phyloP scores from a whole-genome alignment of 1,284 basidiomycete species.

The Pascua sp. region DNA sequence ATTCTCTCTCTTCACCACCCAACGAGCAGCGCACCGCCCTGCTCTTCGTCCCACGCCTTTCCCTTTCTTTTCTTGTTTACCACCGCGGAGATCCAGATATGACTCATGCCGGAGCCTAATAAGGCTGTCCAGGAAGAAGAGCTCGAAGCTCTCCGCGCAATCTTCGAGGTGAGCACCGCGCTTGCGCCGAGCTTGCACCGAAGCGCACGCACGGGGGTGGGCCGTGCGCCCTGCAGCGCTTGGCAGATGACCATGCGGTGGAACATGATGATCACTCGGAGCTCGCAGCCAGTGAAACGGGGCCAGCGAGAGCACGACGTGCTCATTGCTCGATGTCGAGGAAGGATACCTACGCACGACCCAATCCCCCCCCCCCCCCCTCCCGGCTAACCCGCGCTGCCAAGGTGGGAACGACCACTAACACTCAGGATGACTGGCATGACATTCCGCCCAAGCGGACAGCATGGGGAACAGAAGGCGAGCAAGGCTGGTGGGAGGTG shows the following conservation, averaged over 20 bases:
- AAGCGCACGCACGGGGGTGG: too few species aligned
- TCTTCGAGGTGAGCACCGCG: slow-evolving; percentile 30
- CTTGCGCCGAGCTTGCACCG: too few species aligned
- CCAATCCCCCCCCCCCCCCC: too few species aligned
- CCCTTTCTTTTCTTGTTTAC: not conserved
- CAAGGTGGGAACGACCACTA: not conserved
- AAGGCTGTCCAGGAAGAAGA: slow-evolving; percentile 44
- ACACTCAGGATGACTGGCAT: slow-evolving; percentile 42
- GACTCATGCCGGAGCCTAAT: slow-evolving; percentile 39
- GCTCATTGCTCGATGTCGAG: too few species aligned
- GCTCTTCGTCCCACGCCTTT: not conserved
- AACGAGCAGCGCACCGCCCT: slow-evolving; percentile 5
- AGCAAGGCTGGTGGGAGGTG: slow-evolving; percentile 46
- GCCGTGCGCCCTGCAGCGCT: too few species aligned
- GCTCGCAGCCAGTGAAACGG: too few species aligned
- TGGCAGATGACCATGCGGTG: too few species aligned
- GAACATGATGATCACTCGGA: too few species aligned
- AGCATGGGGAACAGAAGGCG: slow-evolving; percentile 44
- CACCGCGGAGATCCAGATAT: slow-evolving; percentile 11
- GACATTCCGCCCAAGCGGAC: slow-evolving; percentile 43
- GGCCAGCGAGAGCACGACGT: too few species aligned
- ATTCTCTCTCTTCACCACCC: not conserved
- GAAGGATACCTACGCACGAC: too few species aligned
- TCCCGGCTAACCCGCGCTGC: not conserved
- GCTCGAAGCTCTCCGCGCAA: slow-evolving; percentile 44